Evolutionary conservation across 2,329 filamentous ascomycete genomes (phyloP), one percentile per base, ranked within the genome.

Genomic region (Blumeria hordei): DNA sequence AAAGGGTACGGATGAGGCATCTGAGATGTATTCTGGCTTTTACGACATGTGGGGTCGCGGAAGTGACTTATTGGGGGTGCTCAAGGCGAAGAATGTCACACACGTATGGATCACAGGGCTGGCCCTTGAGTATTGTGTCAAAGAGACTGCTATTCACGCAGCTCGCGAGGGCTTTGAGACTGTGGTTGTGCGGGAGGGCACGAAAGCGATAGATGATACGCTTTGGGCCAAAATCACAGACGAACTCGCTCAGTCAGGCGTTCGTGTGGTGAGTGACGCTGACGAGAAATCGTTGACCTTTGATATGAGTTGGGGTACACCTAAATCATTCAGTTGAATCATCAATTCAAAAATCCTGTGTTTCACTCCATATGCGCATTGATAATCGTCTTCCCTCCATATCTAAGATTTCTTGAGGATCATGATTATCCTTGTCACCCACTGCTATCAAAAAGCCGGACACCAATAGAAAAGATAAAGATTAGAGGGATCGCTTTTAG

Each of bases 1-100:
- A 60, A 98, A 98, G 70, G 92, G 92, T 10, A 75, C 73, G 64
- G 74, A 87, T 64, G 66, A 72, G 47, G 71, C 75, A 47, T 76
- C 94, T 1, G 92, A 98, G 68, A 94, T 95, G 84, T 96, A 95
- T 69, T 90, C 83, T 58, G 88, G 83, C 0, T 96, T 98, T 63
- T 81, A 82, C 58, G 85, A 88, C 64, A 84, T 85, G 0, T 90
- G 95, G 62, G 71, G 83, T 12, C 71, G 70, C 32, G 78, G 81
- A 62, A 81, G 76, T 62, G 80, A 80, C 12, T 70, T 96, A 32
- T 74, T 73, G 1, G 69, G 64, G 0, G 64, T 71, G 51, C 66
- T 98, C 60, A 72, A 67, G 54, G 71, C 71, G 2, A 70, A 70
- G 14, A 71, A 69, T 0, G 71, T 94, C 33, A 87, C 84, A 6